Evolutionary conservation across 352 stramenopile species (phyloP), one percentile per base, ranked within the genome.

Genomic region (Globisporangium recalcitrans): DNA sequence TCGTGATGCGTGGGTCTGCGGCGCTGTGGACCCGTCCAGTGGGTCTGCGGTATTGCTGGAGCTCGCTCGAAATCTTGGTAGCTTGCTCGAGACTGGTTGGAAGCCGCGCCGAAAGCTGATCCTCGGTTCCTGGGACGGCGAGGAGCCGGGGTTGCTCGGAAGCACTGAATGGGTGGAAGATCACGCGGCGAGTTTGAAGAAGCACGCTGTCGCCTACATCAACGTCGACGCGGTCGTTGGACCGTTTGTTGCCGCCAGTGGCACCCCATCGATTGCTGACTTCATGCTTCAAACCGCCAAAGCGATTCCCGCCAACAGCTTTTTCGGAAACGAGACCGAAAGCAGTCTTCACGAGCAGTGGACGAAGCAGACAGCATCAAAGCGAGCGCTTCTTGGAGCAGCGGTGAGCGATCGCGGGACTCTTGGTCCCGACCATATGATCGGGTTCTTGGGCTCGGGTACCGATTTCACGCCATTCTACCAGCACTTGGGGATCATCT

Each of bases 1-100:
- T 63, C 83, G 91, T 21, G 91, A 97, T 64, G 90, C 88, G 5
- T 97, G 91, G 91, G 86, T 97, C 0, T 96, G 87, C 59, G 89
- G 88, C 16, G 89, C 87, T 1, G 80, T 86, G 22, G 88, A 97
- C 63, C 91, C 91, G 13, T 91, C 89, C 22, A 91, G 74, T 21
- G 91, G 74, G 6, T 96, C 89, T 8, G 72, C 86, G 6, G 68
- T 73, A 3, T 70, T 97, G 69, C 63, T 97, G 2, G 90, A 97
- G 70, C 78, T 97, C 21, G 90, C 88, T 22, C 82, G 77, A 16
- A 74, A 75, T 26, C 63, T 95, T 6, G 85, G 87, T 5, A 63
- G 78, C 22, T 63, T 97, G 36, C 40, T 94, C 0, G 67, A 80
- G 49, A 21, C 49, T 0, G 82, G 86, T 24, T 97, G 87, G 87